phyloP scores from a whole-genome alignment of 2,329 filamentous ascomycete genomes.

The Hansfordia pulvinata region DNA sequence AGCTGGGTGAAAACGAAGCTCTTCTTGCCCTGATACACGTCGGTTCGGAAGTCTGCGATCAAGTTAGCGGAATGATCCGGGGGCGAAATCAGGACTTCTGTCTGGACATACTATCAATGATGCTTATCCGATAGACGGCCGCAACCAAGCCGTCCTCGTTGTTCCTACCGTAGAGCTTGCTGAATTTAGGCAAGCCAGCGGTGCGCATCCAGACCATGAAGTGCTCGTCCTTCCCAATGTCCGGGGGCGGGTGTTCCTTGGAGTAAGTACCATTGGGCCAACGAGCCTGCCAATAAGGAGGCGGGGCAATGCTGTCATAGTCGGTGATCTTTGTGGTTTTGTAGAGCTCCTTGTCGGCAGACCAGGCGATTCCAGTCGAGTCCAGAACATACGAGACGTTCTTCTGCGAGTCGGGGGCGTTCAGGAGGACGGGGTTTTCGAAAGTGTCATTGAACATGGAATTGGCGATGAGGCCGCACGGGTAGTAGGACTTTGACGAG shows the following conservation, averaged over 20 bases:
- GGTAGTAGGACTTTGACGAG: slow-evolving; percentile 65
- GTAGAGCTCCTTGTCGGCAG: slow-evolving; percentile 70
- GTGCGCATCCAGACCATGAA: slow-evolving; percentile 99
- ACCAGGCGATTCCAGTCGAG: slow-evolving; percentile 70
- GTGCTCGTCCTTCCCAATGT: slow-evolving; percentile 62
- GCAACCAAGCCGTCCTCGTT: slow-evolving; percentile 51
- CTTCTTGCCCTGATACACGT: slow-evolving; percentile 73
- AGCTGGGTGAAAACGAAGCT: slow-evolving; percentile 79
- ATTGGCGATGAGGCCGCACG: slow-evolving; percentile 92
- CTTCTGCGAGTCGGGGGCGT: slow-evolving; percentile 23
- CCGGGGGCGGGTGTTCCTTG: slow-evolving; percentile 47
- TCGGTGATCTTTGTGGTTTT: slow-evolving; percentile 48
- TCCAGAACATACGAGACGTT: slow-evolving; percentile 60
- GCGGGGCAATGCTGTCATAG: slow-evolving; percentile 55
- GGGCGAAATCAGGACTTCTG: neutral
- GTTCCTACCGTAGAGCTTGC: slow-evolving; percentile 82
- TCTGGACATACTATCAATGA: slow-evolving; percentile 58
- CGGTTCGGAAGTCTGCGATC: slow-evolving; percentile 62
- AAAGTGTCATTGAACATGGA: slow-evolving; percentile 96
- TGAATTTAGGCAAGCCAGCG: slow-evolving; percentile 84
- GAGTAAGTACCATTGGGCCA: slow-evolving; percentile 63
- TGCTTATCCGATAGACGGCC: slow-evolving; percentile 65
- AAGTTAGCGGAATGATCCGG: no score
- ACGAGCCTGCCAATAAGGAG: slow-evolving; percentile 68
- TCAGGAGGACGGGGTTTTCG: slow-evolving; percentile 46